Conservation (phyloP, 805 yeast genomes). For the Saccharomycopsis capsularis region DNA sequence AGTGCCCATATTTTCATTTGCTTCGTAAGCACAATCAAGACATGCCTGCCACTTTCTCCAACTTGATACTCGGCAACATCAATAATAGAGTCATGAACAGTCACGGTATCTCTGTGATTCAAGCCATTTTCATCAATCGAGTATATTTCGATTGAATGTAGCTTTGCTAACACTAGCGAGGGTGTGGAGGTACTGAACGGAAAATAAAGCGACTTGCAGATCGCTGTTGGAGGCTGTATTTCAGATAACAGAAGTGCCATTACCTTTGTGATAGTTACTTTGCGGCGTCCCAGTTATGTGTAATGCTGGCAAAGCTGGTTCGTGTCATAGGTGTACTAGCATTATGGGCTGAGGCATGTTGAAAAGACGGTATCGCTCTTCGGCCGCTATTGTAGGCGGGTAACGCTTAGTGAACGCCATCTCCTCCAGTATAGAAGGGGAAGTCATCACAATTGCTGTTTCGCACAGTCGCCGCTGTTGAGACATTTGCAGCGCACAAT, state of each 20-base stretch:
- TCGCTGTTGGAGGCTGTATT: not conserved
- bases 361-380: too few relatives aligned
- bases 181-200: not conserved
- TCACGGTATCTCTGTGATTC: not conserved
- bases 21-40: slow-evolving; percentile 6
- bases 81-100: not conserved
- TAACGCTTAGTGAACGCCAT: too few relatives aligned
- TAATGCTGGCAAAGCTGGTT: too few relatives aligned
- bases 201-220: slow-evolving; percentile 3
- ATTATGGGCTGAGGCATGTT: too few relatives aligned
- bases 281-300: too few relatives aligned
- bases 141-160: slow-evolving; percentile 4
- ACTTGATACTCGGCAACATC: not conserved
- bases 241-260: slow-evolving; percentile 2
- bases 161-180: not conserved
- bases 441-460: too few relatives aligned
- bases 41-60: not conserved
- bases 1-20: not conserved
- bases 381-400: too few relatives aligned
- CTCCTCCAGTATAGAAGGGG: too few relatives aligned
- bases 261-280: too few relatives aligned
- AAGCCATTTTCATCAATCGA: not conserved
- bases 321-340: too few relatives aligned
- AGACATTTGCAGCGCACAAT: too few relatives aligned
- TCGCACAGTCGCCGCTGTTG: too few relatives aligned